These are phyloP conservation scores for Avena sativa DNA, from an alignment of 176 grass and related monocot species.

Conservation along the genomic window DNA sequence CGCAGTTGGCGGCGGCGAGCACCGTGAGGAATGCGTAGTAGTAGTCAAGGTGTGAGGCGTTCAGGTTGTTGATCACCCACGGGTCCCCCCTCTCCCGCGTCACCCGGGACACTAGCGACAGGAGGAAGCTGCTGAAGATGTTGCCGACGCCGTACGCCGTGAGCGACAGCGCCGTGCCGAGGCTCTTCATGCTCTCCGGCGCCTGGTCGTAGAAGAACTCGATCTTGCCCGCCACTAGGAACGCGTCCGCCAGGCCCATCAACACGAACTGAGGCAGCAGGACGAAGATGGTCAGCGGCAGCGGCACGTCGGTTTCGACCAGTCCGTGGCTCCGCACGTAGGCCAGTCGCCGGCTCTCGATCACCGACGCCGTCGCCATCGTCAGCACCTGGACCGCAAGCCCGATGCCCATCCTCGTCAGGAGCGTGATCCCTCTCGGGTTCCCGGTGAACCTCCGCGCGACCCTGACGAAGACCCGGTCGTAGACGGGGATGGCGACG, in stretches of 20 bases:
- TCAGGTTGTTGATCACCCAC: constrained; percentile 66
- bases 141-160: constrained; percentile 58
- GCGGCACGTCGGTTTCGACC: background rate
- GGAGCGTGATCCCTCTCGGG: constrained; percentile 53
- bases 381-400: constrained; percentile 36
- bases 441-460: constrained; percentile 56
- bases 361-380: constrained; percentile 49
- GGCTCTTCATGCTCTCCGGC: constrained; percentile 81
- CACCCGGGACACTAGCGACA: constrained; percentile 46
- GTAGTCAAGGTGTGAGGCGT: constrained; percentile 66
- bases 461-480: constrained; percentile 45
- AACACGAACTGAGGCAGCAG: constrained; percentile 73
- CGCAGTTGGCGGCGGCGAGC: constrained; percentile 47
- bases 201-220: constrained; percentile 97
- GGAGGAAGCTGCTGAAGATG: constrained; percentile 64
- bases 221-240: constrained; percentile 64
- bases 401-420: constrained; percentile 61
- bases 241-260: constrained; percentile 56
- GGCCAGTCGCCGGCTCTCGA: constrained; percentile 50
- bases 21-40: constrained; percentile 66
- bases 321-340: constrained; percentile 40
- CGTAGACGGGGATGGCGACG: constrained; percentile 44
- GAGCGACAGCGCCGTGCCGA: constrained; percentile 64
- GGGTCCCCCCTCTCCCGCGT: constrained; percentile 31
- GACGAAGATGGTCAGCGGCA: constrained; percentile 62